Percentiles rank a stretch among this genome's conserved stretches.
These are phyloP conservation scores for Akanthomyces dipterigenus DNA, from an alignment of 2,329 filamentous ascomycete species.

Conservation along the genomic window DNA sequence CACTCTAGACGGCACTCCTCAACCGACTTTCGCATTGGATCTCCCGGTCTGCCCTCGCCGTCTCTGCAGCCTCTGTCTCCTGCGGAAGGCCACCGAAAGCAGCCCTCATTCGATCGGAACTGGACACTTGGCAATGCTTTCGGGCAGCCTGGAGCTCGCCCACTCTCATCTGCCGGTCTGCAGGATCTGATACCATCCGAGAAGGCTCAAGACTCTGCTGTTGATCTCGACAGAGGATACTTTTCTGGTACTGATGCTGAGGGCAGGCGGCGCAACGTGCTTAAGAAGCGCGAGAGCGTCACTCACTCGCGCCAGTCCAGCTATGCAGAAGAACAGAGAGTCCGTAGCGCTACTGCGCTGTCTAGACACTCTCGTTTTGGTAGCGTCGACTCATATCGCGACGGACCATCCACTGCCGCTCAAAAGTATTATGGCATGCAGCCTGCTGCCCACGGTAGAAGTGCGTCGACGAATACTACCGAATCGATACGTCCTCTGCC, in stretches of 20 bases:
- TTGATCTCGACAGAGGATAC: conserved; percentile 79
- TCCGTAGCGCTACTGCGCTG: conserved; percentile 57
- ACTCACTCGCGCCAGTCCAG: conserved; percentile 65
- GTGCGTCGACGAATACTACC: conserved; percentile 53
- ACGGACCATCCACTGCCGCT: conserved; percentile 54
- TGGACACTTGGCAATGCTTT: conserved; percentile 57
- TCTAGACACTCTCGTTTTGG: conserved; percentile 72
- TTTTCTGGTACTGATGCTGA: conserved; percentile 87
- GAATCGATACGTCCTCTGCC: conserved; percentile 46
- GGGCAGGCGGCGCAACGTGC: conserved; percentile 64
- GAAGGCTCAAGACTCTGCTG: conserved; percentile 39
- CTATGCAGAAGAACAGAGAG: conserved; percentile 66
- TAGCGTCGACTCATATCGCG: conserved; percentile 68
- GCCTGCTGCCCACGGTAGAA: conserved; percentile 46
- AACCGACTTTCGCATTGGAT: conserved; percentile 58
- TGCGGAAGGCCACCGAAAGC: conserved; percentile 50
- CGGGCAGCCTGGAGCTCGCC: conserved; percentile 32
- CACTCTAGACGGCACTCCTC: conserved; percentile 85
- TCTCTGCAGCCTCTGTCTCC: conserved; percentile 38
- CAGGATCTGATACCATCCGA: conserved; percentile 38
- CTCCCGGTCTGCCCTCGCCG: conserved; percentile 22
- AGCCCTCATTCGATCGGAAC: conserved; percentile 63
- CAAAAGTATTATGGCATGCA: conserved; percentile 63
- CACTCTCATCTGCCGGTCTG: conserved; percentile 47
- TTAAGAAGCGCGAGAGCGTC: conserved; percentile 67